phyloP scores from a whole-genome alignment of 1,284 basidiomycete genomes.

The Erythrobasidium hasegawianum region DNA sequence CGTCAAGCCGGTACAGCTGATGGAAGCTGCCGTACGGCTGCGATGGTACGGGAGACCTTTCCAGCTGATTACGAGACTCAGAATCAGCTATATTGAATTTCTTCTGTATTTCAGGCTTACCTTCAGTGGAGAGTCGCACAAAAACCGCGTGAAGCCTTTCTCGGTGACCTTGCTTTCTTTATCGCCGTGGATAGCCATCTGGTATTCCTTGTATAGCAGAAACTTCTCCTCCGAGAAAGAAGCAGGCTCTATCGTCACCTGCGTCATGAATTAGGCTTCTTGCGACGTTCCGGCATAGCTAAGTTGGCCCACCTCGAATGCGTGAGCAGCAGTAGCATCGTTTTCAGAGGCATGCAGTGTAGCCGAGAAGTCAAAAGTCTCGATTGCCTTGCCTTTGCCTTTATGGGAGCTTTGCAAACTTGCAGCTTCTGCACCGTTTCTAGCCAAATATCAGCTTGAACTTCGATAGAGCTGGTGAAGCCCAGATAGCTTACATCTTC shows the following conservation, averaged over 20 bases:
- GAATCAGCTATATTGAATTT: constrained; percentile 3
- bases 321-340: constrained; percentile 1
- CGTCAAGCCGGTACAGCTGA: constrained; percentile 70
- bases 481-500: background rate
- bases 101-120: too few relatives aligned
- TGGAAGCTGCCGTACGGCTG: constrained; percentile 43
- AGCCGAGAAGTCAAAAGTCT: constrained; percentile 7
- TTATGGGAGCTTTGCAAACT: constrained; percentile 11
- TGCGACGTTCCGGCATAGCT: background rate
- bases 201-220: constrained; percentile 69
- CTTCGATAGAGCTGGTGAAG: background rate
- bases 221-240: constrained; percentile 76
- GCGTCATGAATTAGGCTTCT: background rate
- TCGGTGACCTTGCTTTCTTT: constrained; percentile 53
- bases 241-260: constrained; percentile 55
- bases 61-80: constrained; percentile 32
- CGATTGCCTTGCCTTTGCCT: constrained; percentile 28
- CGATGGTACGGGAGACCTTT: constrained; percentile 4
- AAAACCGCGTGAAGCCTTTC: constrained; percentile 64
- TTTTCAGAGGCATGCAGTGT: constrained; percentile 7
- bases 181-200: constrained; percentile 71
- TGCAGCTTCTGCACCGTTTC: background rate
- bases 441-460: constrained; percentile 40
- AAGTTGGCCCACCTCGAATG: constrained; percentile 11
- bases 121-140: constrained; percentile 71